These are phyloP conservation scores for Henningerozyma blattae DNA, from an alignment of 805 yeast species.

Conservation along the genomic window DNA sequence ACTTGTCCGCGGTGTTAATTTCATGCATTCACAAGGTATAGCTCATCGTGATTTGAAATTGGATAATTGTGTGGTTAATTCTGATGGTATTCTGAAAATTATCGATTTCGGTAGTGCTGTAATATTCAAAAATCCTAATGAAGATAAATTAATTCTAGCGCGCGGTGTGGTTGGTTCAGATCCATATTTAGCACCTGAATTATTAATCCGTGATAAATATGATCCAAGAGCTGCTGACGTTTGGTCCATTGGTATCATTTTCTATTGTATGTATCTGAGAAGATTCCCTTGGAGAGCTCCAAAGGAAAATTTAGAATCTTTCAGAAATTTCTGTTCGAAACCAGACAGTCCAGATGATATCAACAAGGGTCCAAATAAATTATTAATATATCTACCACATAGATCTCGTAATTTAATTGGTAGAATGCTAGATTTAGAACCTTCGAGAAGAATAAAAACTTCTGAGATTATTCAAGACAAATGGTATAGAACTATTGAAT, in stretches of 20 bases:
- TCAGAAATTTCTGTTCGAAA: conserved; percentile 45
- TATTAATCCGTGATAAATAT: conserved; percentile 39
- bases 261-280: conserved; percentile 76
- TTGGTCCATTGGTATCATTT: conserved; percentile 90
- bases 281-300: conserved; percentile 96
- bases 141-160: conserved; percentile 47
- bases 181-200: conserved; percentile 93
- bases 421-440: conserved; percentile 52
- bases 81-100: conserved; percentile 64
- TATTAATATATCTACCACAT: conserved; percentile 60
- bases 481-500: conserved; percentile 46
- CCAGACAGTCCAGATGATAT: conserved; percentile 31
- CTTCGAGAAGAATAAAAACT: conserved; percentile 46
- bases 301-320: conserved; percentile 62
- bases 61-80: conserved; percentile 82
- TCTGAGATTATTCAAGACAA: conserved; percentile 41
- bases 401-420: conserved; percentile 50
- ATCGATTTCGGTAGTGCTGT: conserved; percentile 93
- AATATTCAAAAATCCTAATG: conserved; percentile 45
- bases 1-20: conserved; percentile 59
- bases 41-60: conserved; percentile 90
- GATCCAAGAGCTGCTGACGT: conserved; percentile 85
- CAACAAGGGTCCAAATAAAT: conserved; percentile 56
- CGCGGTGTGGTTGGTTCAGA: conserved; percentile 90
- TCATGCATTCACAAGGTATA: conserved; percentile 69